phyloP scores from a whole-genome alignment of 768 basidiomycete genomes.

The Podaxis sp. region DNA sequence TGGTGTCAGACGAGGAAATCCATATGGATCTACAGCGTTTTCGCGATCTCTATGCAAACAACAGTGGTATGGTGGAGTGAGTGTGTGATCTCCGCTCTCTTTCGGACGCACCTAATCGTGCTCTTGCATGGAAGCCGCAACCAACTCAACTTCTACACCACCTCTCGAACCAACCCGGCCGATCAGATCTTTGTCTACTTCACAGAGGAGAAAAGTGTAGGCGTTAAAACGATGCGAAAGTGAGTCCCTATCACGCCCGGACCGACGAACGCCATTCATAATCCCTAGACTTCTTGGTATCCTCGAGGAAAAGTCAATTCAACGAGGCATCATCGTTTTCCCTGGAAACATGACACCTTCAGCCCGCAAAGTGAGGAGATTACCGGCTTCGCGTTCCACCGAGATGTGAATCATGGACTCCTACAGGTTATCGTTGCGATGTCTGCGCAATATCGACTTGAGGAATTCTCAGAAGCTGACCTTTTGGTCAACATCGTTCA shows the following conservation, averaged over 20 bases:
- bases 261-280: conserved; percentile 9
- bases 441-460: conserved; percentile 81
- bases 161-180: conserved; percentile 56
- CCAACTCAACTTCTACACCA: conserved; percentile 89
- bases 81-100: conserved; percentile 29
- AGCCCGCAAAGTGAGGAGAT: conserved; percentile 75
- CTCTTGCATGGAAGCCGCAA: conserved; percentile 57
- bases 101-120: background rate
- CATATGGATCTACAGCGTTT: conserved; percentile 84
- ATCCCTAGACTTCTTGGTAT: conserved; percentile 76
- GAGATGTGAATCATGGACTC: conserved; percentile 14
- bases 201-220: conserved; percentile 93
- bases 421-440: conserved; percentile 88
- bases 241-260: conserved; percentile 36
- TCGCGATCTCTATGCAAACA: conserved; percentile 66
- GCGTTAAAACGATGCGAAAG: conserved; percentile 98
- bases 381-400: conserved; percentile 8
- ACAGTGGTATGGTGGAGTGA: conserved; percentile 81
- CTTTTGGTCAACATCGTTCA: conserved; percentile 96
- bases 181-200: conserved; percentile 95
- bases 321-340: conserved; percentile 92
- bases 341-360: conserved; percentile 96
- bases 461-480: conserved; percentile 96
- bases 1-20: conserved; percentile 93
- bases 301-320: conserved; percentile 88